A percentile compares a stretch with the other conserved stretches of the same genome.
Evolutionary conservation across 441 rosid species (phyloP).

Genomic region (Syzygium syzygioides): DNA sequence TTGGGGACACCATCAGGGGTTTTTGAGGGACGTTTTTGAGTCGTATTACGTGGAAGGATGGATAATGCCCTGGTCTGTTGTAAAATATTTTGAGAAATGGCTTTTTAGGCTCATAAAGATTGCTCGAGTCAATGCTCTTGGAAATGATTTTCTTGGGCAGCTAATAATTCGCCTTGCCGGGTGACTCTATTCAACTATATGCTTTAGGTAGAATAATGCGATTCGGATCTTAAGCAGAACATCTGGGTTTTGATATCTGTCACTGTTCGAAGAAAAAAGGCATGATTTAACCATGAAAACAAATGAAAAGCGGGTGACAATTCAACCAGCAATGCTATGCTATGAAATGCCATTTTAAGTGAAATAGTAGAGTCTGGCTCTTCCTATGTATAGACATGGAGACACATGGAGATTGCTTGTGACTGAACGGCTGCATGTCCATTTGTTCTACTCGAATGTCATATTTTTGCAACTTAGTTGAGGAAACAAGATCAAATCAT

Average conservation of each 20-base stretch:
- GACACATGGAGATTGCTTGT: background rate
- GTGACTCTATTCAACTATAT: background rate
- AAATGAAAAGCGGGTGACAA: background rate
- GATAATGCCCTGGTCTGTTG: background rate
- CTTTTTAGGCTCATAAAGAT: background rate
- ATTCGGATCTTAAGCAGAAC: background rate
- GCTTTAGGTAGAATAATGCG: background rate
- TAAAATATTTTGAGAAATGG: background rate
- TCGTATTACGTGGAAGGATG: background rate
- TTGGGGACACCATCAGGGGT: background rate
- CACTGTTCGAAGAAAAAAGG: background rate
- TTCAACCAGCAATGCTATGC: background rate
- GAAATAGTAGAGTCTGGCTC: background rate
- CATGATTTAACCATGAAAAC: background rate
- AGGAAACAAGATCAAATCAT: background rate
- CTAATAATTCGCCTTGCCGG: background rate
- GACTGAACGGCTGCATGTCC: background rate
- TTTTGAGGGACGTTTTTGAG: background rate
- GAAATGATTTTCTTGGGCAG: background rate
- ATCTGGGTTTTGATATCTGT: background rate
- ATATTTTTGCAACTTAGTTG: background rate
- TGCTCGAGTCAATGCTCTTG: background rate
- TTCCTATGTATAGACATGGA: background rate
- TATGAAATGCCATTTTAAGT: background rate
- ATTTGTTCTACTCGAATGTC: background rate